phyloP scores from a whole-genome alignment of 768 basidiomycete genomes.

The Lactarius sp. region DNA sequence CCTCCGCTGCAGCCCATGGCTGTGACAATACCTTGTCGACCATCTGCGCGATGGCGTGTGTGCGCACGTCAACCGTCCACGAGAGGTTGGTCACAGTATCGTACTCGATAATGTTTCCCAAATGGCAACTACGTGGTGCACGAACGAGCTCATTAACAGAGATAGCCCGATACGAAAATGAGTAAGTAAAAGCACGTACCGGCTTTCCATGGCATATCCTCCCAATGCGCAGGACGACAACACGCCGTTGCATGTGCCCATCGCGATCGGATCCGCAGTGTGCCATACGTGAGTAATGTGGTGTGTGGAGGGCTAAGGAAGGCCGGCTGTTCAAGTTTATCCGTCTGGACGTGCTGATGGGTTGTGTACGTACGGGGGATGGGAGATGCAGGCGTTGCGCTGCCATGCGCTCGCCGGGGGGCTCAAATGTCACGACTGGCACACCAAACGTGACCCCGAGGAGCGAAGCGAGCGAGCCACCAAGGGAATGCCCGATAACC shows the following conservation, averaged over 20 bases:
- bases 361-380: constrained; percentile 54
- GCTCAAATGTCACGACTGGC: constrained; percentile 88
- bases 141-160: neutral
- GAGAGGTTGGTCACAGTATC: constrained; percentile 85
- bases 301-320: constrained; percentile 55
- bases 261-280: constrained; percentile 90
- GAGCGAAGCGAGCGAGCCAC: constrained; percentile 80
- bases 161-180: neutral
- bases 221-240: constrained; percentile 72
- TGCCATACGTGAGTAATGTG: constrained; percentile 88
- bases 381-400: constrained; percentile 82
- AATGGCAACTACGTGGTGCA: constrained; percentile 58
- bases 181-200: constrained; percentile 31
- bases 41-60: constrained; percentile 72
- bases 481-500: constrained; percentile 81
- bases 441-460: constrained; percentile 88
- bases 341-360: constrained; percentile 1
- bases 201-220: constrained; percentile 82
- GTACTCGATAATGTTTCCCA: constrained; percentile 83
- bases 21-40: constrained; percentile 67
- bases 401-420: constrained; percentile 60
- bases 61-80: constrained; percentile 82
- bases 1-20: constrained; percentile 64
- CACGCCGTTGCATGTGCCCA: constrained; percentile 76
- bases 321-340: no score